Evolutionary conservation across 1,284 basidiomycete species (phyloP).

Genomic region (Vanrija sp.): DNA sequence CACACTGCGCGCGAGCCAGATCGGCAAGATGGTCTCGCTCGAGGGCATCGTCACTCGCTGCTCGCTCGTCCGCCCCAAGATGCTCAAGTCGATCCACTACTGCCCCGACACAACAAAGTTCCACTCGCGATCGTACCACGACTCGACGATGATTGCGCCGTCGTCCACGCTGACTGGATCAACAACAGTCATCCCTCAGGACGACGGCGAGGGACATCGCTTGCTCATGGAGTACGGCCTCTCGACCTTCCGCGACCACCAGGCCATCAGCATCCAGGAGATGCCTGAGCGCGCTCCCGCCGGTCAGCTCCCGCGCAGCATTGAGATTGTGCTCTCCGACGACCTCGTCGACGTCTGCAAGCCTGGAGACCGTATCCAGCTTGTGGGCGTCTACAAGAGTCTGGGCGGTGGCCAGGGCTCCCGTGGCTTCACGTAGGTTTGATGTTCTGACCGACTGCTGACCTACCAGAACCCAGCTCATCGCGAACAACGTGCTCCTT

Average conservation of each 20-base stretch:
- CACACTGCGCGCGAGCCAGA: constrained; percentile 78
- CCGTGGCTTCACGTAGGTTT: constrained; percentile 83
- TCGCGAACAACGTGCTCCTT: constrained; percentile 95
- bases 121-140: constrained; percentile 86
- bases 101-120: constrained; percentile 81
- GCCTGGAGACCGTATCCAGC: constrained; percentile 94
- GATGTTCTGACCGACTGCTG: neutral
- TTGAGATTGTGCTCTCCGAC: constrained; percentile 93
- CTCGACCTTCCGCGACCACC: constrained; percentile 91
- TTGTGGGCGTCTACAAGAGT: constrained; percentile 93
- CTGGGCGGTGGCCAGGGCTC: constrained; percentile 78
- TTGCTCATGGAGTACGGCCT: constrained; percentile 91
- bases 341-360: constrained; percentile 97
- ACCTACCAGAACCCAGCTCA: constrained; percentile 71
- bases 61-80: constrained; percentile 96
- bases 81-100: constrained; percentile 95
- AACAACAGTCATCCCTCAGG: constrained; percentile 86
- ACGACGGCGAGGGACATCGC: constrained; percentile 81
- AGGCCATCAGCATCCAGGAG: constrained; percentile 96
- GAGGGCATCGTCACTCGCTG: constrained; percentile 99
- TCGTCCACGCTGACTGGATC: constrained; percentile 53
- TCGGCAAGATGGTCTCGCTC: constrained; percentile 93
- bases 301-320: constrained; percentile 91
- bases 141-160: constrained; percentile 80
- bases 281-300: constrained; percentile 99